These are phyloP conservation scores for Bacidia rubella DNA, from an alignment of 495 filamentous ascomycete species.

Conservation along the genomic window DNA sequence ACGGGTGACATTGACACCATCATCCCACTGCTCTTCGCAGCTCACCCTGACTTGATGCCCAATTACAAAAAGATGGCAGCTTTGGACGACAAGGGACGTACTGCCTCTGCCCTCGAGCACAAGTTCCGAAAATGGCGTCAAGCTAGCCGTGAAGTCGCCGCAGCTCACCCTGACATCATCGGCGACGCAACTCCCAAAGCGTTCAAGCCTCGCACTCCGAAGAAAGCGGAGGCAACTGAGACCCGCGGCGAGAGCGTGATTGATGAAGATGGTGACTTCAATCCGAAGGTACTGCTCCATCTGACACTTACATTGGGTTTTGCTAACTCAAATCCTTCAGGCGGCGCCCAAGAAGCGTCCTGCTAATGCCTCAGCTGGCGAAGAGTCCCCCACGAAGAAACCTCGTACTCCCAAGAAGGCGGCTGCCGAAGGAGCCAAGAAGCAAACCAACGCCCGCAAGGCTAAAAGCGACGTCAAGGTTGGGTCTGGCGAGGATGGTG, in stretches of 20 bases:
- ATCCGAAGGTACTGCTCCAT: background rate
- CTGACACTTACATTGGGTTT: too few species aligned
- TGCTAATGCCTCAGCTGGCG: background rate
- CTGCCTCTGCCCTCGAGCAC: background rate
- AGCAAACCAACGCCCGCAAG: background rate
- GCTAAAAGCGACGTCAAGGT: too few species aligned
- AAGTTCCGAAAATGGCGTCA: constrained; percentile 8
- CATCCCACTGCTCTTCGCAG: constrained; percentile 1
- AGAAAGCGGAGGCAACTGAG: background rate
- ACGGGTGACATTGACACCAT: constrained; percentile 1
- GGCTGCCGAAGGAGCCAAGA: background rate
- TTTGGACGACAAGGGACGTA: constrained; percentile 1
- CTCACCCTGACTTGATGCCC: background rate
- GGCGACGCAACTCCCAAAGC: background rate
- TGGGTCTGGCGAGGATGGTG: background rate
- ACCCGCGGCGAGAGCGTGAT: background rate
- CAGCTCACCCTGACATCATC: background rate
- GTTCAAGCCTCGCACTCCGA: background rate
- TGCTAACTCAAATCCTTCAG: too few species aligned
- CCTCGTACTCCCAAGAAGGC: background rate
- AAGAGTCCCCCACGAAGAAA: constrained; percentile 3
- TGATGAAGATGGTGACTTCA: background rate
- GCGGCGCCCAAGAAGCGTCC: constrained; percentile 1
- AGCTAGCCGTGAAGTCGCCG: background rate
- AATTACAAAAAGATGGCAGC: constrained; percentile 1